Base-by-base conservation (phyloP, 2,329 filamentous ascomycete genomes). In the Pleochaeta shiraiana region DNA sequence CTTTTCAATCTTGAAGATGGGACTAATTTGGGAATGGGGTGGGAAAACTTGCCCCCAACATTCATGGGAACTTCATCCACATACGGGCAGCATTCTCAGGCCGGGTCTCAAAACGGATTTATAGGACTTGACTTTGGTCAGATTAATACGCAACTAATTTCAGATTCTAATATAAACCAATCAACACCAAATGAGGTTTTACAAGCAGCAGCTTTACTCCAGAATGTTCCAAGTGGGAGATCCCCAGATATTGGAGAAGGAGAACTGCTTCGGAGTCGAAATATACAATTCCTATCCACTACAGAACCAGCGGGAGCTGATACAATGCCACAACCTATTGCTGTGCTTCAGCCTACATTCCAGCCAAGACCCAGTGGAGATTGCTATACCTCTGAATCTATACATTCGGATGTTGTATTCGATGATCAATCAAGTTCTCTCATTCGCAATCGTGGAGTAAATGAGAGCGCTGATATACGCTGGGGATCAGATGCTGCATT, bases 401-500 rank as follows among this genome's bases (percentile, higher is more conserved):
- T 68, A 31, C 71, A 68, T 50, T 67, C 68, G 0, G 68, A 71
- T 24, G 69, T 72, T 68, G 64, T 71, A 31, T 73, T 72, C 63
- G 70, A 69, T 39, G 59, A 34, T 12, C 66, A 67, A 33, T 33
- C 64, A 1, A 65, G 66, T 24, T 43, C 47, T 7, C 34, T 67
- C 2, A 62, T 66, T 61, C 65, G 65, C 26, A 68, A 67, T 3
- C 65, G 67, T 66, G 63, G 63, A 4, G 62, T 65, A 12, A 66
- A 63, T 47, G 68, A 67, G 24, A 77, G 80, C 63, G 67, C 67
- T 14, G 71, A 72, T 45, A 76, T 86, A 55, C 80, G 81, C 67
- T 88, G 83, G 81, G 86, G 86, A 11, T 86, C 86, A 0, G 86
- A 89, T 72, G 72, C 78, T n/a, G 81, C 77, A 65, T 89, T 89